phyloP scores from a whole-genome alignment of 768 basidiomycete species.

The Leucosporidium yakuticum region DNA sequence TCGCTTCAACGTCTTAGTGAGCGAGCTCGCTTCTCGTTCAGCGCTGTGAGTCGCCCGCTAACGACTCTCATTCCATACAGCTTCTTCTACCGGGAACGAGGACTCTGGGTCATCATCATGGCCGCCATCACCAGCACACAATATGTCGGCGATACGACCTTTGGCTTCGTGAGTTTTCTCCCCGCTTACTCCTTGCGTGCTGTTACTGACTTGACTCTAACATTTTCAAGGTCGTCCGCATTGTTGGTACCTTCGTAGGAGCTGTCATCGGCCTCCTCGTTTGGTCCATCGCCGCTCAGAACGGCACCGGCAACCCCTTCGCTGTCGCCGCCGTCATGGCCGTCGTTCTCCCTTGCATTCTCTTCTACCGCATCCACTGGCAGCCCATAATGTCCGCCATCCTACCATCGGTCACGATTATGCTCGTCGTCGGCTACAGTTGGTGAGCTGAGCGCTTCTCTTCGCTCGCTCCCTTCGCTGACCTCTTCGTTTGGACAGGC shows the following conservation, averaged over 20 bases:
- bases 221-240: conserved; percentile 43
- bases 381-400: conserved; percentile 23
- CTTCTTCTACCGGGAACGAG: conserved; percentile 28
- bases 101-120: conserved; percentile 31
- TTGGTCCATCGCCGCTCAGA: conserved; percentile 49
- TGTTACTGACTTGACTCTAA: not conserved
- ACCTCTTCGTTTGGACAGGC: conserved; percentile 1
- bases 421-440: conserved; percentile 33
- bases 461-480: too few species aligned
- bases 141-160: conserved; percentile 20
- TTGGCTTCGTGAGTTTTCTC: not conserved
- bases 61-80: not conserved
- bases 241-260: conserved; percentile 50
- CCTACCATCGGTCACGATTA: conserved; percentile 24
- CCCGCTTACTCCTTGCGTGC: not conserved
- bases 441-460: not conserved
- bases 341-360: conserved; percentile 50
- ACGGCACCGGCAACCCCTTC: conserved; percentile 53
- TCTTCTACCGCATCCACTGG: conserved; percentile 49
- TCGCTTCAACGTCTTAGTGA: conserved; percentile 1
- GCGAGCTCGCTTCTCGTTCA: not conserved
- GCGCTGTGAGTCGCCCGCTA: too few species aligned
- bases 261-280: conserved; percentile 49
- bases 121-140: conserved; percentile 2
- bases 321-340: conserved; percentile 52